Evolutionary conservation across 2,329 filamentous ascomycete species (phyloP).

Genomic region (Periconia sp.): DNA sequence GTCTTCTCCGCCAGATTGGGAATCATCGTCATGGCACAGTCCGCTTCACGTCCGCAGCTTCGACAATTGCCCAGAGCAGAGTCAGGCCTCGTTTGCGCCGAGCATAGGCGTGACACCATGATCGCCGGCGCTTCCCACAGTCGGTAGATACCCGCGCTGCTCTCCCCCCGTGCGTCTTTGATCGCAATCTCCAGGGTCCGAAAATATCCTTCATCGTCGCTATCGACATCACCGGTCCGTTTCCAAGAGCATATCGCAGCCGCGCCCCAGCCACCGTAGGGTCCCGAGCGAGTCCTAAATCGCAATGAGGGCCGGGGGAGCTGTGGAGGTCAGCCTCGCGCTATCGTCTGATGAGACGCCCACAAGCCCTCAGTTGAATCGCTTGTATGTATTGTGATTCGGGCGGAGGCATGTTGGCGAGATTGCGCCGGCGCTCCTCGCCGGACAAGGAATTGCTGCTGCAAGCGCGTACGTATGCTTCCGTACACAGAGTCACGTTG

Average conservation of each 20-base stretch:
- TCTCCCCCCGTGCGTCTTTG: slow-evolving; percentile 7
- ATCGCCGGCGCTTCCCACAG: slow-evolving; percentile 6
- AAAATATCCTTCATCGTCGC: slow-evolving; percentile 5
- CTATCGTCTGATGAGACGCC: no score
- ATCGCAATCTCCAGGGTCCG: slow-evolving; percentile 18
- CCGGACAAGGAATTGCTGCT: background rate
- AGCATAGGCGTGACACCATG: slow-evolving; percentile 1
- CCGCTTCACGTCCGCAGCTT: background rate
- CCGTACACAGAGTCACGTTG: background rate
- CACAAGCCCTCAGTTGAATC: no score
- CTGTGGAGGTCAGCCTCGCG: background rate
- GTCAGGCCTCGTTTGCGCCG: background rate
- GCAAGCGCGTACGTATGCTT: background rate
- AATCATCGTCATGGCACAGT: no score
- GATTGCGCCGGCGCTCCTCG: background rate
- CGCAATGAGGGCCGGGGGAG: background rate
- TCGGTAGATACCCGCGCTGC: slow-evolving; percentile 6
- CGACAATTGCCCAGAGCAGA: background rate
- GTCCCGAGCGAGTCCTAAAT: background rate
- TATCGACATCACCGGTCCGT: slow-evolving; percentile 8
- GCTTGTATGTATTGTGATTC: no score
- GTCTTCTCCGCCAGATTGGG: no score
- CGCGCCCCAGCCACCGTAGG: slow-evolving; percentile 3
- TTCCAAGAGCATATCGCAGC: slow-evolving; percentile 10
- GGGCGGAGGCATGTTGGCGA: background rate